These are phyloP conservation scores for Chimonanthus praecox DNA, from an alignment of 164 flowering plant genomes.

Conservation along the genomic window DNA sequence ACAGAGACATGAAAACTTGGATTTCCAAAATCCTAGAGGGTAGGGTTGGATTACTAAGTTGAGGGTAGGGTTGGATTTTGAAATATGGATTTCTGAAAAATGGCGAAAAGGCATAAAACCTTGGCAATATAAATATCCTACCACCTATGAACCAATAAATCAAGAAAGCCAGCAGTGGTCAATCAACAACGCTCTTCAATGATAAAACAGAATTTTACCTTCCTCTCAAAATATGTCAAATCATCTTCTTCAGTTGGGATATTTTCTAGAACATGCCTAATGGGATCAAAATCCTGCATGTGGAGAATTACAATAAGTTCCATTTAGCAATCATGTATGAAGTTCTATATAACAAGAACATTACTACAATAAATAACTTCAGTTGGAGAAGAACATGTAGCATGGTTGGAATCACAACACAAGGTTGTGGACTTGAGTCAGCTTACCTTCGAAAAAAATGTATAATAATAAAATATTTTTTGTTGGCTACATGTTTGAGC, in stretches of 20 bases:
- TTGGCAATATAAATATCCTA: background rate
- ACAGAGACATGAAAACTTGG: too few relatives aligned
- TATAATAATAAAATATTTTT: too few relatives aligned
- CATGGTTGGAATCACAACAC: too few relatives aligned
- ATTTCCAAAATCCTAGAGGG: too few relatives aligned
- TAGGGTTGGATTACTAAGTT: too few relatives aligned
- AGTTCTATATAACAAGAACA: background rate
- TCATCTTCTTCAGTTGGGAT: constrained; percentile 73
- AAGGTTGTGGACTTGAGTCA: too few relatives aligned
- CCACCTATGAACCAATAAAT: background rate
- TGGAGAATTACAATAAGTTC: constrained; percentile 8
- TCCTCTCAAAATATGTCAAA: constrained; percentile 64
- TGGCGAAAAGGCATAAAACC: background rate
- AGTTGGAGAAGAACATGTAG: too few relatives aligned
- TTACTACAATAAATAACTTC: background rate
- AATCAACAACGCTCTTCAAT: background rate
- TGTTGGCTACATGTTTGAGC: too few relatives aligned
- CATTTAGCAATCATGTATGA: background rate
- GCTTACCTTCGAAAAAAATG: too few relatives aligned
- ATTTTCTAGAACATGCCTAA: constrained; percentile 63
- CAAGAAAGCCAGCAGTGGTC: background rate
- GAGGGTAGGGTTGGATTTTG: too few relatives aligned
- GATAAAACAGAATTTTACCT: constrained; percentile 42
- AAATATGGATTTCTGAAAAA: too few relatives aligned
- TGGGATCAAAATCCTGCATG: constrained; percentile 92